Percentiles rank a stretch among this genome's conserved stretches.
These are phyloP conservation scores for Moesziomyces aphidis DNA, from an alignment of 1,284 basidiomycete species.

Conservation along the genomic window DNA sequence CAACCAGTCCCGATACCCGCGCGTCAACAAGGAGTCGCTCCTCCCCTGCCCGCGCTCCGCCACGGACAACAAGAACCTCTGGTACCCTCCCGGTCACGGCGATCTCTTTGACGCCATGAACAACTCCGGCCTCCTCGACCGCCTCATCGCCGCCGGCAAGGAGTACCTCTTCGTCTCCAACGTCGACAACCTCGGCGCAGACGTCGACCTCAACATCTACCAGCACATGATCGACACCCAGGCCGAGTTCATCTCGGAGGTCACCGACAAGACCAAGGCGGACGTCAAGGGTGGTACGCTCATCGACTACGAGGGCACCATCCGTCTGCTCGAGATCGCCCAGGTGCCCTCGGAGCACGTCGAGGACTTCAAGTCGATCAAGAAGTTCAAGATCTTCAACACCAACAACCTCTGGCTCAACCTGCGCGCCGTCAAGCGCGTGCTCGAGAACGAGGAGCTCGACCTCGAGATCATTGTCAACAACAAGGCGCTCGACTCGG, in stretches of 20 bases:
- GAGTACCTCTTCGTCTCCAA: conserved; percentile 99
- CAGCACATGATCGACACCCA: conserved; percentile 73
- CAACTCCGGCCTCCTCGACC: conserved; percentile 96
- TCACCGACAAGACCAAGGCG: conserved; percentile 99
- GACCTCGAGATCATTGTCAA: conserved; percentile 94
- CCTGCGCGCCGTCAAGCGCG: conserved; percentile 86
- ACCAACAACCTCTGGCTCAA: conserved; percentile 98
- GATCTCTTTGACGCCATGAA: conserved; percentile 92
- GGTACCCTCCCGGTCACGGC: conserved; percentile 96
- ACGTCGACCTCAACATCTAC: conserved; percentile 76
- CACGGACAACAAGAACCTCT: conserved; percentile 91
- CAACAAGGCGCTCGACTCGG: conserved; percentile 75
- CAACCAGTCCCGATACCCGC: conserved; percentile 98
- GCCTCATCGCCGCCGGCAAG: conserved; percentile 93
- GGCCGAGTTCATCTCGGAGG: conserved; percentile 70
- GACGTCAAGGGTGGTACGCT: conserved; percentile 98
- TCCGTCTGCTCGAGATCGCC: conserved; percentile 96
- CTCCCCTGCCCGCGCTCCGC: conserved; percentile 88
- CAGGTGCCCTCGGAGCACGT: conserved; percentile 98
- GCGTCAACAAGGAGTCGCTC: conserved; percentile 94
- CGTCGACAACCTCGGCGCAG: conserved; percentile 98
- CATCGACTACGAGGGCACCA: conserved; percentile 93
- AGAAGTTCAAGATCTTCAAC: conserved; percentile 71
- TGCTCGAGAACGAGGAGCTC: conserved; percentile 87
- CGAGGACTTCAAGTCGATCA: conserved; percentile 95